Evolutionary conservation across 2,329 filamentous ascomycete species (phyloP).

Genomic region (Aspergillus candidus): DNA sequence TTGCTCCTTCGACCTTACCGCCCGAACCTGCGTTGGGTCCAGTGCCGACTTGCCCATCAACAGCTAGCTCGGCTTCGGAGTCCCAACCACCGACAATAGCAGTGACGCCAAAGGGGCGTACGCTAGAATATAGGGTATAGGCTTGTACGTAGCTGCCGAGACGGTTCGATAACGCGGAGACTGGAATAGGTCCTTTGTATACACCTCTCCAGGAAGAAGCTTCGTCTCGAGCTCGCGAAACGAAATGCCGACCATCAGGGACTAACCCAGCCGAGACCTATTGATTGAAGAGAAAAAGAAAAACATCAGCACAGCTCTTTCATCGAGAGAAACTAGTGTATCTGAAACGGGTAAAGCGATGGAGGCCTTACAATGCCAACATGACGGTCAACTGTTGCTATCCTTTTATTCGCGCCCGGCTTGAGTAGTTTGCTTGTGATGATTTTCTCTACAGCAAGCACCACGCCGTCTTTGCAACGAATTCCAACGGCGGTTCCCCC

Average conservation of each 20-base stretch:
- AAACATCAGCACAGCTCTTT: not conserved
- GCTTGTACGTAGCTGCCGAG: conserved; percentile 96
- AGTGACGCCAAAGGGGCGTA: conserved; percentile 93
- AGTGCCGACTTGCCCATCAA: conserved; percentile 83
- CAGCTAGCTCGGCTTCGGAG: conserved; percentile 73
- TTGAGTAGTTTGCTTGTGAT: conserved; percentile 93
- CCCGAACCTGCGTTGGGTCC: conserved; percentile 75
- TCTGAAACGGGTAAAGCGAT: not conserved
- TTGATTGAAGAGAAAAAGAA: conserved; percentile 3
- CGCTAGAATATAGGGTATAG: conserved; percentile 94
- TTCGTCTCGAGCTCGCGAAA: conserved; percentile 90
- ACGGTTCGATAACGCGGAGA: conserved; percentile 78
- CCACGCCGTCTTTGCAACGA: conserved; percentile 92
- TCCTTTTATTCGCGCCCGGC: conserved; percentile 91
- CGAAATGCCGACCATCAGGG: conserved; percentile 91
- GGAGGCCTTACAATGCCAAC: conserved; percentile 70
- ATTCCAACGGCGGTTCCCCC: conserved; percentile 95
- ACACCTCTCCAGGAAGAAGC: conserved; percentile 82
- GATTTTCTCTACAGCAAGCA: conserved; percentile 94
- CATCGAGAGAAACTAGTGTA: not conserved
- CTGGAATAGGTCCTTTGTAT: conserved; percentile 92
- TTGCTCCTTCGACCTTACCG: conserved; percentile 69
- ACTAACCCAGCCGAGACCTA: conserved; percentile 91
- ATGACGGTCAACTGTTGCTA: conserved; percentile 89
- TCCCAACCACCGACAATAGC: conserved; percentile 93